A percentile compares a stretch with the other conserved stretches of the same genome.
Evolutionary conservation across 768 basidiomycete species (phyloP).

Genomic region (Daedaleopsis sinensis): DNA sequence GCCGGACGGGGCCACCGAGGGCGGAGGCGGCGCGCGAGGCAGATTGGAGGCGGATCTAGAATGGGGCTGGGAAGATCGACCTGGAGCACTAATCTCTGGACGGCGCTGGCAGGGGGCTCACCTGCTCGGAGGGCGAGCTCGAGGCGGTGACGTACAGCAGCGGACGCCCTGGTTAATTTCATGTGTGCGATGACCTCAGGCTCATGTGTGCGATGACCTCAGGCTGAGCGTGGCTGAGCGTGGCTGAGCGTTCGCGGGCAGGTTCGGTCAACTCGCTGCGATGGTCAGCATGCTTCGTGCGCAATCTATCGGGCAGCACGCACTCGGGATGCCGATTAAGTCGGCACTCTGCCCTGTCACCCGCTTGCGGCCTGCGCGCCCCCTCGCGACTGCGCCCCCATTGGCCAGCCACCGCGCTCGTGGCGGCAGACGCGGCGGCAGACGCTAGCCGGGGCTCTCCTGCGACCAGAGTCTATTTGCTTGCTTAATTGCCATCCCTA

Average conservation of each 20-base stretch:
- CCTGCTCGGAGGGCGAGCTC: conserved; percentile 1
- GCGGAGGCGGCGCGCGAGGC: neutral
- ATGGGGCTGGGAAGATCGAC: conserved; percentile 9
- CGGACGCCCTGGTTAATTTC: neutral
- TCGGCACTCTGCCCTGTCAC: neutral
- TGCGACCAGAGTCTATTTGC: conserved; percentile 11
- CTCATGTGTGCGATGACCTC: neutral
- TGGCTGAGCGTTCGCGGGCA: neutral
- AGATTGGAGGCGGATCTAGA: conserved; percentile 17
- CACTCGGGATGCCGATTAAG: neutral
- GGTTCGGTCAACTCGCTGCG: neutral
- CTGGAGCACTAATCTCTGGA: conserved; percentile 6
- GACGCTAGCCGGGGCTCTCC: neutral
- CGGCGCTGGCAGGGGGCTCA: neutral
- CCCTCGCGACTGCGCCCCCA: neutral
- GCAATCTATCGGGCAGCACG: conserved; percentile 12
- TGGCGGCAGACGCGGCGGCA: neutral
- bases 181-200: neutral
- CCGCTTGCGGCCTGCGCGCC: neutral
- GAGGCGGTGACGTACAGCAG: conserved; percentile 1
- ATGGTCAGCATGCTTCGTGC: neutral
- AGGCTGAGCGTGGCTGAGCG: too few relatives aligned
- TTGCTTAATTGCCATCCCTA: conserved; percentile 9
- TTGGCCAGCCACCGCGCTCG: neutral
- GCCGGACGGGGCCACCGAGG: neutral